These are phyloP conservation scores for Phaseolus coccineus DNA, from an alignment of 331 rosid species.

Conservation along the genomic window DNA sequence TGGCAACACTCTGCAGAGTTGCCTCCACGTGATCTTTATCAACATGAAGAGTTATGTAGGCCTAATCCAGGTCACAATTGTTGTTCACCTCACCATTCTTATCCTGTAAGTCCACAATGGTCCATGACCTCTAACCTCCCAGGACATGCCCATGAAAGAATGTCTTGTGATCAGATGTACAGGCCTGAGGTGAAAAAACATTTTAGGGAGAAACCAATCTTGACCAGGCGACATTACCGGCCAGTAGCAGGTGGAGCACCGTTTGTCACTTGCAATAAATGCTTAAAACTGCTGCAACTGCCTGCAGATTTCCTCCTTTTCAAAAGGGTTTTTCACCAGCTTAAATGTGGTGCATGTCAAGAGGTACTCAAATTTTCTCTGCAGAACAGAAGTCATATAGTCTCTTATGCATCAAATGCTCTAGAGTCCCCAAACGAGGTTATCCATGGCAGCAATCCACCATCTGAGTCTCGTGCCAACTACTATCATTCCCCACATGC, in stretches of 20 bases:
- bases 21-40: constrained; percentile 55
- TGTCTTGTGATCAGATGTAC: constrained; percentile 58
- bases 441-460: constrained; percentile 40
- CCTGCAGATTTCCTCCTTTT: constrained; percentile 88
- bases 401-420: constrained; percentile 51
- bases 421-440: constrained; percentile 46
- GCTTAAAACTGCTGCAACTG: constrained; percentile 69
- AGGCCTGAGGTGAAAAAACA: constrained; percentile 54
- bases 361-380: constrained; percentile 81
- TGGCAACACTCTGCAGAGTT: constrained; percentile 64
- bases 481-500: constrained; percentile 29
- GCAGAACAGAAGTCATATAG: constrained; percentile 59
- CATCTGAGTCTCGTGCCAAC: constrained; percentile 43
- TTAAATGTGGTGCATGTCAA: constrained; percentile 84
- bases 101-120: constrained; percentile 63
- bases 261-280: constrained; percentile 71
- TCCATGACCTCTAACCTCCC: constrained; percentile 48
- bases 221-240: constrained; percentile 69
- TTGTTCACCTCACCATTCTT: constrained; percentile 53
- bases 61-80: constrained; percentile 53
- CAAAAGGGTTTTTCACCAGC: constrained; percentile 66
- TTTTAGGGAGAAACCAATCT: constrained; percentile 56
- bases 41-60: constrained; percentile 48
- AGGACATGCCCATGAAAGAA: constrained; percentile 50
- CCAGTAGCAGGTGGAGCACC: constrained; percentile 97